phyloP scores from a whole-genome alignment of 1,284 basidiomycete genomes.

The Volvariella surrecta region DNA sequence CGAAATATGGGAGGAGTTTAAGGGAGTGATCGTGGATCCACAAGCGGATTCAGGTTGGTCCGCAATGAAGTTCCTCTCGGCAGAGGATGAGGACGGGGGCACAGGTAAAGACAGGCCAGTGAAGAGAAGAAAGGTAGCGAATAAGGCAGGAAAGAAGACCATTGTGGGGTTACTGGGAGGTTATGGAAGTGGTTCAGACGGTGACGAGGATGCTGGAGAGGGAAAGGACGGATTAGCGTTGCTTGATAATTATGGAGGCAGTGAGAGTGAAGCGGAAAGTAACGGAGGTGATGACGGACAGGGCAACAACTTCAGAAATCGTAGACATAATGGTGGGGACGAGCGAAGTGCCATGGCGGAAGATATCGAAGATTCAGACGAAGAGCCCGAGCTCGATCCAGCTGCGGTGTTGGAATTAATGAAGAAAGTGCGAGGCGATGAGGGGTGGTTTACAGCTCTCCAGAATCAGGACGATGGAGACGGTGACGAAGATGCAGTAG shows the following conservation, averaged over 20 bases:
- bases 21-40: conserved; percentile 44
- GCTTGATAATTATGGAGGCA: conserved; percentile 48
- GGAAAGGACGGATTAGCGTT: conserved; percentile 30
- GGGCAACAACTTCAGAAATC: no score
- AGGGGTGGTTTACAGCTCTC: conserved; percentile 10
- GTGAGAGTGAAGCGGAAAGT: conserved; percentile 37
- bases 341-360: conserved; percentile 6
- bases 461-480: conserved; percentile 7
- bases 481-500: conserved; percentile 45
- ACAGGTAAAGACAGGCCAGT: conserved; percentile 16
- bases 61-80: conserved; percentile 16
- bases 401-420: conserved; percentile 42
- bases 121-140: conserved; percentile 47
- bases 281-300: conserved; percentile 28
- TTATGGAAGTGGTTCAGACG: conserved; percentile 52
- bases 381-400: conserved; percentile 33
- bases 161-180: conserved; percentile 52
- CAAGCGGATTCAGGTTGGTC: conserved; percentile 21
- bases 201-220: conserved; percentile 26
- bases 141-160: conserved; percentile 33
- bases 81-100: conserved; percentile 25
- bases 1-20: conserved; percentile 64
- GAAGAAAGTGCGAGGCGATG: conserved; percentile 30
- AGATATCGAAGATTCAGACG: conserved; percentile 16
- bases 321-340: conserved; percentile 12